These are phyloP conservation scores for Boletus vinaceobasis DNA, from an alignment of 768 basidiomycete species.

Conservation along the genomic window DNA sequence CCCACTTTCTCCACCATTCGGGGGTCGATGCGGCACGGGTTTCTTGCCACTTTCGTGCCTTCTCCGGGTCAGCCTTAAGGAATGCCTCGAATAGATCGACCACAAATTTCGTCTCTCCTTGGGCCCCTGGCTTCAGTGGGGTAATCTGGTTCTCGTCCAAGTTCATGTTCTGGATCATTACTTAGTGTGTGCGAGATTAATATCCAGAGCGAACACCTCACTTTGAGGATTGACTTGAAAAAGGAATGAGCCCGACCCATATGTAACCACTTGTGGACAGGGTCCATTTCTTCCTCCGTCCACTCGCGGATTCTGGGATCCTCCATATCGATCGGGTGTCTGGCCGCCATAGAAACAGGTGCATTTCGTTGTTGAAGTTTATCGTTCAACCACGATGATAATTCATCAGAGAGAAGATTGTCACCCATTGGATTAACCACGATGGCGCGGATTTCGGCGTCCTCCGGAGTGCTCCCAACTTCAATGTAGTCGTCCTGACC, in stretches of 20 bases:
- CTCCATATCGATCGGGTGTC: constrained; percentile 28
- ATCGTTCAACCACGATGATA: constrained; percentile 31
- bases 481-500: constrained; percentile 24
- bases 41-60: constrained; percentile 21
- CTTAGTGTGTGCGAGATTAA: neutral
- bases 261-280: constrained; percentile 37
- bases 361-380: constrained; percentile 20
- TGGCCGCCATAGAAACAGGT: constrained; percentile 18
- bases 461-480: constrained; percentile 8
- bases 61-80: constrained; percentile 23
- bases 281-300: constrained; percentile 34
- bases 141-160: constrained; percentile 12
- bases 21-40: constrained; percentile 21
- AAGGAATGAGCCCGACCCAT: constrained; percentile 28
- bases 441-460: constrained; percentile 13
- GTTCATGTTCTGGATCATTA: constrained; percentile 15
- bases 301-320: constrained; percentile 40
- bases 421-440: constrained; percentile 20
- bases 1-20: constrained; percentile 33
- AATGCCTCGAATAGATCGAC: constrained; percentile 22
- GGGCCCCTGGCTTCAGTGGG: constrained; percentile 6
- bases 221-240: constrained; percentile 29
- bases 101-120: constrained; percentile 14
- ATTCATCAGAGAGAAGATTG: constrained; percentile 35
- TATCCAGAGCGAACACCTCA: constrained; percentile 1